Conservation (phyloP, 2,329 filamentous ascomycete species). For the Xylariaceae sp. region DNA sequence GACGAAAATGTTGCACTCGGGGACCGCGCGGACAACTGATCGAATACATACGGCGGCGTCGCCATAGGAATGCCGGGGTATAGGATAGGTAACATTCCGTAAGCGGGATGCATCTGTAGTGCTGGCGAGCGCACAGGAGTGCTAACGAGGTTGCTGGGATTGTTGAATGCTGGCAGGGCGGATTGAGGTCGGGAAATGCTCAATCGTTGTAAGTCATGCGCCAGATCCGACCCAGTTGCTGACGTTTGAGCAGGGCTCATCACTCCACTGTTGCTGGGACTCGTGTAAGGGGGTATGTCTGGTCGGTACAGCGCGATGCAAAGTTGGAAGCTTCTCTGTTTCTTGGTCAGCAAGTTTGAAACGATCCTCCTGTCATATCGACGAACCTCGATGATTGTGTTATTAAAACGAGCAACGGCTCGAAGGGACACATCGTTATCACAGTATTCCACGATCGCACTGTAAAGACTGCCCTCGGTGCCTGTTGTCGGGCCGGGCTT, state of each 20-base stretch:
- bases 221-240: conserved; percentile 20
- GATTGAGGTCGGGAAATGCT: conserved; percentile 24
- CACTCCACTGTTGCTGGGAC: conserved; percentile 14
- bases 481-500: conserved; percentile 33
- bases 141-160: conserved; percentile 20
- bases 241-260: conserved; percentile 20
- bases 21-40: conserved; percentile 29
- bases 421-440: conserved; percentile 40
- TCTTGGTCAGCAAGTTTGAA: conserved; percentile 5
- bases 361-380: neutral
- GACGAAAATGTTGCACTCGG: conserved; percentile 26
- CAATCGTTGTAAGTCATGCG: conserved; percentile 24
- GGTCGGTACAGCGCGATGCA: conserved; percentile 28
- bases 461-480: conserved; percentile 39
- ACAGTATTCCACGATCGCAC: conserved; percentile 48
- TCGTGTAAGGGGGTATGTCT: conserved; percentile 22
- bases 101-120: conserved; percentile 29
- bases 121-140: conserved; percentile 22
- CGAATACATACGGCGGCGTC: conserved; percentile 30
- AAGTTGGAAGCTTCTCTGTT: conserved; percentile 25
- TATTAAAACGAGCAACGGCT: conserved; percentile 38
- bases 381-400: conserved; percentile 34
- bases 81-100: conserved; percentile 34
- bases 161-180: conserved; percentile 16
- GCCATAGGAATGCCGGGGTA: conserved; percentile 30